Evolutionary conservation across 768 basidiomycete genomes (phyloP), one percentile per base, ranked within the genome.

Genomic region (Pluteus cervinus): DNA sequence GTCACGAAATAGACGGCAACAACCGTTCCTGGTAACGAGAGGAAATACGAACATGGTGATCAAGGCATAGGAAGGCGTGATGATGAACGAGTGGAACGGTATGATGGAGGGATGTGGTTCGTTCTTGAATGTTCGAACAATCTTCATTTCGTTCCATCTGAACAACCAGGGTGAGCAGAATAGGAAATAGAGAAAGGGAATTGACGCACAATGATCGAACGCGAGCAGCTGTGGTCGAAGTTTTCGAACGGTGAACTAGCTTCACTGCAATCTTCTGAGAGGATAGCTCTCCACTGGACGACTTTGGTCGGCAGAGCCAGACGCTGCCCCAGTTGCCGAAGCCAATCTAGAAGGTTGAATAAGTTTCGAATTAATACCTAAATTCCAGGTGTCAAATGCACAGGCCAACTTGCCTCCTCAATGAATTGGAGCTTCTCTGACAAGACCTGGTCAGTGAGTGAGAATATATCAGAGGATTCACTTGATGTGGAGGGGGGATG

Each of bases 61-160:
- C 43, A 93, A 71, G 28, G 90, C 92, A 58, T 86, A 92, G 20
- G 79, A 85, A 4, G 89, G 86, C 0, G 89, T 89, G 48, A 93
- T 87, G 54, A 94, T 83, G 69, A 98, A 97, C 3, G 86, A 84
- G 52, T 92, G 82, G 61, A 98, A 97, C 8, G 79, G 77, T 44
- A 98, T 86, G 60, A 98, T 84, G 43, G 87, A 86, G 0, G 91
- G 92, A 55, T 97, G 94, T 7, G 82, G 79, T 50, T 90, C 83
- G 30, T 78, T 63, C 63, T 85, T 86, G 58, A 97, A 79, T 8
- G 79, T 68, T 48, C 86, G 73, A 42, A 97, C 80, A 50, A 93
- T 85, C 72, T 94, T 94, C 91, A 93, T 93, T 67, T 97, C 92
- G 54, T 92, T 93, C 92, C 92, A 91, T 65, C 87, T 90, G 39